phyloP scores from a whole-genome alignment of 169 alveolate species.

The Plasmodium cynomolgi region DNA sequence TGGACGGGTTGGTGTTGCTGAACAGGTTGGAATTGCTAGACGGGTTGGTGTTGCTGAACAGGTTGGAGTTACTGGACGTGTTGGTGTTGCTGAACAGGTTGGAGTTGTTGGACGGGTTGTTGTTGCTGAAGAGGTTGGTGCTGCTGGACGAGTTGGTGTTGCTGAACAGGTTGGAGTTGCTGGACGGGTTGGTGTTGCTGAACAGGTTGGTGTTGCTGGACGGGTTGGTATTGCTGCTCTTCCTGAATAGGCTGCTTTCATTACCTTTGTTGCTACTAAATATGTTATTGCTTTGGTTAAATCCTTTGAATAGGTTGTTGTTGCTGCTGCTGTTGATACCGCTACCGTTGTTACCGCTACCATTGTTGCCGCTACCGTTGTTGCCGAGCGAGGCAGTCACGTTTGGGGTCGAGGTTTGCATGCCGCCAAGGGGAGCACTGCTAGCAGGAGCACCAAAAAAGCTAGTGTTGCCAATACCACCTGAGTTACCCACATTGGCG shows the following conservation, averaged over 20 bases:
- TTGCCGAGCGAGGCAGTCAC: neutral
- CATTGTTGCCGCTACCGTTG: neutral
- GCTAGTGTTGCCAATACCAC: neutral
- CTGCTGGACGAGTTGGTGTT: neutral
- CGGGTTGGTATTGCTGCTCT: neutral
- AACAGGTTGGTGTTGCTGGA: too few relatives aligned
- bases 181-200: neutral
- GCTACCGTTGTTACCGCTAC: neutral
- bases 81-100: neutral
- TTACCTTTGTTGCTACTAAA: constrained; percentile 27
- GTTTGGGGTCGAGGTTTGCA: neutral
- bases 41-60: neutral
- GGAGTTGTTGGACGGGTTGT: neutral
- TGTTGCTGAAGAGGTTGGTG: constrained; percentile 4
- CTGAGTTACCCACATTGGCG: neutral
- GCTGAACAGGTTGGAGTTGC: too few relatives aligned
- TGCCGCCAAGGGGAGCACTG: neutral
- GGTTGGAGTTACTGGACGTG: too few relatives aligned
- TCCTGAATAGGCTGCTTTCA: constrained; percentile 24
- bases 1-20: neutral
- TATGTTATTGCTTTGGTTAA: constrained; percentile 47
- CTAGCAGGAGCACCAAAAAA: neutral
- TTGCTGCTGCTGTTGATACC: neutral
- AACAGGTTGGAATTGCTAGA: too few relatives aligned
- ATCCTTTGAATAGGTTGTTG: constrained; percentile 36